Evolutionary conservation across 345 rosid species (phyloP).

Genomic region (Eucalyptus microcorys): DNA sequence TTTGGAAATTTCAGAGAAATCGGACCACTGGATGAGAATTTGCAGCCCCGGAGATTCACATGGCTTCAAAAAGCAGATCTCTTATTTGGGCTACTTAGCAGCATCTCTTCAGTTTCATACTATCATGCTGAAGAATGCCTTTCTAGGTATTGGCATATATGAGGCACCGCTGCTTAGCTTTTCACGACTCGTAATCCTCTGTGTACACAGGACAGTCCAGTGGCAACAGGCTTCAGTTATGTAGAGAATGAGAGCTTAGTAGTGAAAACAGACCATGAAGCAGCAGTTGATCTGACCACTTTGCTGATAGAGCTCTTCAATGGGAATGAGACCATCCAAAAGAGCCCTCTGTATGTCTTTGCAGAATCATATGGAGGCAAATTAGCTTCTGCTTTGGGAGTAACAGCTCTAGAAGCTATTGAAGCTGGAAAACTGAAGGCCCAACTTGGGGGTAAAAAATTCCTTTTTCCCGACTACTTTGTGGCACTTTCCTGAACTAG

Average conservation of each 20-base stretch:
- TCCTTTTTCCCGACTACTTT: not conserved
- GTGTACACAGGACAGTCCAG: slow-evolving; percentile 26
- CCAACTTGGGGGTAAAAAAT: slow-evolving; percentile 18
- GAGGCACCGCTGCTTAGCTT: not conserved
- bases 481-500: not conserved
- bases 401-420: slow-evolving; percentile 17
- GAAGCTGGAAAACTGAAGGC: slow-evolving; percentile 25
- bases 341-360: slow-evolving; percentile 21
- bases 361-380: slow-evolving; percentile 43
- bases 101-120: not conserved
- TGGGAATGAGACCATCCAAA: slow-evolving; percentile 11
- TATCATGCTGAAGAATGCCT: not conserved
- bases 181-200: not conserved
- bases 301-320: slow-evolving; percentile 21
- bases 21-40: slow-evolving; percentile 20
- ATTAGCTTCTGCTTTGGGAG: slow-evolving; percentile 28
- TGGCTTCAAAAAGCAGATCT: slow-evolving; percentile 40
- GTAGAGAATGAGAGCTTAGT: slow-evolving; percentile 13
- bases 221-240: slow-evolving; percentile 32
- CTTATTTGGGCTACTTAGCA: slow-evolving; percentile 19
- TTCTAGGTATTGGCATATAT: not conserved
- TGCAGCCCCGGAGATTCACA: slow-evolving; percentile 20
- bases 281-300: slow-evolving; percentile 31
- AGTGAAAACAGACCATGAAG: slow-evolving; percentile 26
- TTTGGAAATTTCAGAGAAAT: slow-evolving; percentile 28